These are phyloP conservation scores for Globisporangium heterothallicum DNA, from an alignment of 352 stramenopile species.

Conservation along the genomic window DNA sequence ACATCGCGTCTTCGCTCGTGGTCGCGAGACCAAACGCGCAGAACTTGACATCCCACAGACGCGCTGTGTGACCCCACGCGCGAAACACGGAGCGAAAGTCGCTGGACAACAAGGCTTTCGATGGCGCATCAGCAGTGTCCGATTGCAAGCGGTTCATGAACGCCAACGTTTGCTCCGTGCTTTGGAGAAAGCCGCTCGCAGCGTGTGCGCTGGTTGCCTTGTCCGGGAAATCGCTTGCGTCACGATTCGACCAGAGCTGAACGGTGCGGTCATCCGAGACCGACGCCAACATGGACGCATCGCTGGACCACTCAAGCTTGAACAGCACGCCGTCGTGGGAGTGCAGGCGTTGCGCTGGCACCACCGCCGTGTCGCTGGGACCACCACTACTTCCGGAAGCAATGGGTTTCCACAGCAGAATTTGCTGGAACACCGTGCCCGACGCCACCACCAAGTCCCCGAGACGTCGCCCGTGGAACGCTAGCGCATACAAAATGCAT, in stretches of 20 bases:
- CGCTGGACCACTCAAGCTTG: conserved; percentile 69
- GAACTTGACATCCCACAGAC: conserved; percentile 84
- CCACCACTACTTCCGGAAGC: conserved; percentile 1
- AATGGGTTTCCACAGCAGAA: conserved; percentile 68
- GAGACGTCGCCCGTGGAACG: conserved; percentile 60
- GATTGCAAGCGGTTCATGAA: conserved; percentile 7
- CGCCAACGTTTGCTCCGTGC: conserved; percentile 6
- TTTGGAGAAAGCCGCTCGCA: conserved; percentile 10
- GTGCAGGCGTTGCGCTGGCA: conserved; percentile 57
- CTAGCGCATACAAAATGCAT: conserved; percentile 79
- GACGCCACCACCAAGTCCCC: conserved; percentile 68
- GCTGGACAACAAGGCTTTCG: conserved; percentile 11
- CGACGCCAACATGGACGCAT: conserved; percentile 63
- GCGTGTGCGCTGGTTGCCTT: not conserved
- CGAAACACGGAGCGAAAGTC: conserved; percentile 55
- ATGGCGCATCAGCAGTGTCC: not conserved
- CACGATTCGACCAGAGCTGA: conserved; percentile 65
- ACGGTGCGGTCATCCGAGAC: conserved; percentile 84
- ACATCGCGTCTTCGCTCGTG: conserved; percentile 74
- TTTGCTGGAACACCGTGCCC: conserved; percentile 84
- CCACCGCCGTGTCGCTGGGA: conserved; percentile 14
- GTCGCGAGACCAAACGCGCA: conserved; percentile 41
- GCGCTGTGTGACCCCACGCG: conserved; percentile 75
- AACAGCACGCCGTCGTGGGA: conserved; percentile 84
- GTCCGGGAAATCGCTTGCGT: conserved; percentile 7